A percentile compares a stretch with the other conserved stretches of the same genome.
These are phyloP conservation scores for Benincasa hispida DNA, from an alignment of 306 rosid genomes.

Conservation along the genomic window DNA sequence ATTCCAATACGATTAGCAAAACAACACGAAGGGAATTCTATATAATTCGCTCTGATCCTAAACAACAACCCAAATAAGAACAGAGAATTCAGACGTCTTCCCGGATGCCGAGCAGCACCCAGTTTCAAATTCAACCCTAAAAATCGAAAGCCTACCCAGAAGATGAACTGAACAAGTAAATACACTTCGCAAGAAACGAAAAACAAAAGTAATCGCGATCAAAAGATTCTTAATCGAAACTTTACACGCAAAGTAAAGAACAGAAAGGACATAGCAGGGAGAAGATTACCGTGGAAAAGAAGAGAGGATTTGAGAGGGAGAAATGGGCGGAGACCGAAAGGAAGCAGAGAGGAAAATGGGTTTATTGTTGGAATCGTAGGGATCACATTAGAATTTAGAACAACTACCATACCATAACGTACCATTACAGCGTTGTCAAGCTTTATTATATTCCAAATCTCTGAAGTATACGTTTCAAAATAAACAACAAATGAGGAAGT, in stretches of 20 bases:
- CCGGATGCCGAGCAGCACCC: background rate
- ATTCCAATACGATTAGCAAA: background rate
- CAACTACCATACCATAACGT: too few species aligned
- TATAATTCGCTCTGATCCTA: background rate
- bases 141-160: background rate
- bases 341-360: background rate
- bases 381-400: background rate
- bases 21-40: background rate
- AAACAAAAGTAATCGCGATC: background rate
- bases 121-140: background rate
- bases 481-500: too few species aligned
- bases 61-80: background rate
- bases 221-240: background rate
- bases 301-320: background rate
- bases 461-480: too few species aligned
- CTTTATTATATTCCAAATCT: too few species aligned
- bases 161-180: background rate
- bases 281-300: background rate
- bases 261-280: background rate
- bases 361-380: background rate
- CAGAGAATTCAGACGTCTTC: background rate
- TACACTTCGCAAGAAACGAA: background rate
- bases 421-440: too few species aligned
- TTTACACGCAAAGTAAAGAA: background rate
- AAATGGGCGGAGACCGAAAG: background rate